These are phyloP conservation scores for Eucalyptus shirleyi DNA, from an alignment of 345 rosid species.

Conservation along the genomic window DNA sequence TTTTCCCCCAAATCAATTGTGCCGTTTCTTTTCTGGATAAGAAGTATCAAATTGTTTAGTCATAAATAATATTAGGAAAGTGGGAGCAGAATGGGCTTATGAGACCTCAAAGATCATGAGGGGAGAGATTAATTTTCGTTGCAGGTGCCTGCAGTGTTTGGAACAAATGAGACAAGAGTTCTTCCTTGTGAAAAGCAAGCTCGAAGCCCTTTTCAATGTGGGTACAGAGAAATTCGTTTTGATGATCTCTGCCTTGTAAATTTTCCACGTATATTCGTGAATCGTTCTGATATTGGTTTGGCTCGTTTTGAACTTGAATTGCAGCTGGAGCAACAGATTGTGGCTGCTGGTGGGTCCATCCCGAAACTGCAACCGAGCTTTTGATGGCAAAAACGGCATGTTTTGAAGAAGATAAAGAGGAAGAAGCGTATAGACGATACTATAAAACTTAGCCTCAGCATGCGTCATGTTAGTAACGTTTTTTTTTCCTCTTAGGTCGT, in stretches of 20 bases:
- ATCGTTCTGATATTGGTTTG: neutral
- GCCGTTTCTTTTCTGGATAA: neutral
- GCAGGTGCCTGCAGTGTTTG: conserved; percentile 71
- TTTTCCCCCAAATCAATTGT: neutral
- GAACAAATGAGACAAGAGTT: conserved; percentile 82
- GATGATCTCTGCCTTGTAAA: neutral
- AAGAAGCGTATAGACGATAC: neutral
- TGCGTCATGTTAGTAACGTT: neutral
- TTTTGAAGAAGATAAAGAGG: neutral
- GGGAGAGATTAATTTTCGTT: neutral
- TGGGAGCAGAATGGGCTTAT: neutral
- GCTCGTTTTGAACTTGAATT: neutral
- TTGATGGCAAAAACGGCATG: neutral
- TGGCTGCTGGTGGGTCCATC: conserved; percentile 75
- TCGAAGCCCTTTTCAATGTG: conserved; percentile 68
- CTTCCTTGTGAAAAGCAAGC: conserved; percentile 58
- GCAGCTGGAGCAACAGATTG: conserved; percentile 87
- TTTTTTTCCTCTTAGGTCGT: too few relatives aligned
- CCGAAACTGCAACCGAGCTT: conserved; percentile 1
- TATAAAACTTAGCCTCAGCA: neutral
- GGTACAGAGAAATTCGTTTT: neutral
- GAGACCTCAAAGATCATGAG: neutral
- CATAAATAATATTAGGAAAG: neutral
- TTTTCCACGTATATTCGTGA: neutral
- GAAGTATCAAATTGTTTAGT: neutral